Base-by-base conservation (phyloP, 2,329 filamentous ascomycete genomes). In the Fusarium foetens region DNA sequence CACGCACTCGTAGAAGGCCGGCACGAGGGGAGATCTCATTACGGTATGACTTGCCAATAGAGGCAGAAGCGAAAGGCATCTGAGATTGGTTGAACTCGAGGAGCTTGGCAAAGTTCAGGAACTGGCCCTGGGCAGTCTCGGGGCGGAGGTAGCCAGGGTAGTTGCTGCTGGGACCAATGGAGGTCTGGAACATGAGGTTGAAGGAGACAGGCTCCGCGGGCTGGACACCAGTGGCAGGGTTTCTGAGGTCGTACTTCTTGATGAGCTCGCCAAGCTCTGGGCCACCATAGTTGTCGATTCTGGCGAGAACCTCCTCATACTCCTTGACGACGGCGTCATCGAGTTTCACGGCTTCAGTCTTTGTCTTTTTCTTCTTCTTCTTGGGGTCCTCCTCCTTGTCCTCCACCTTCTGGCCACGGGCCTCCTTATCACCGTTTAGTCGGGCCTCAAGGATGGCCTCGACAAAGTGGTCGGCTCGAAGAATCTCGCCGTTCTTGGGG, bases 161-260 rank as follows among this genome's bases (percentile, higher is more conserved):
- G 80, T 97, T 95, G 82, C 93, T 93, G 85, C 93, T 97, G 63
- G 95, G 95, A 70, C 96, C 96, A 80, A 99, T 98, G 39, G 93
- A 88, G 45, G 95, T 98, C 83, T 95, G 92, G 87, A 98, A 99
- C 96, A 99, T 99, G 79, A 99, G 91, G 85, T 99, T 99, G 89
- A 98, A 98, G 45, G 94, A 88, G 55, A 97, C 92, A 7, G 96
- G 96, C 35, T 93, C 91, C 33, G 90, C 89, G 41, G 97, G 91
- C 76, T 93, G 89, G 69, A 90, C 89, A 75, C 91, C 92, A 75
- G 93, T 97, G 55, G 88, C 87, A 33, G 95, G 95, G 84, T 97
- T 97, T 84, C 90, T 93, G 82, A 99, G 92, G 74, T 97, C 91
- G 83, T 96, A 93, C 86, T 97, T 97, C 80, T 88, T 90, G 85